Percentiles rank a stretch among this genome's conserved stretches.
Conservation (phyloP, 129 eudicot species). For the Arctium lappa region DNA sequence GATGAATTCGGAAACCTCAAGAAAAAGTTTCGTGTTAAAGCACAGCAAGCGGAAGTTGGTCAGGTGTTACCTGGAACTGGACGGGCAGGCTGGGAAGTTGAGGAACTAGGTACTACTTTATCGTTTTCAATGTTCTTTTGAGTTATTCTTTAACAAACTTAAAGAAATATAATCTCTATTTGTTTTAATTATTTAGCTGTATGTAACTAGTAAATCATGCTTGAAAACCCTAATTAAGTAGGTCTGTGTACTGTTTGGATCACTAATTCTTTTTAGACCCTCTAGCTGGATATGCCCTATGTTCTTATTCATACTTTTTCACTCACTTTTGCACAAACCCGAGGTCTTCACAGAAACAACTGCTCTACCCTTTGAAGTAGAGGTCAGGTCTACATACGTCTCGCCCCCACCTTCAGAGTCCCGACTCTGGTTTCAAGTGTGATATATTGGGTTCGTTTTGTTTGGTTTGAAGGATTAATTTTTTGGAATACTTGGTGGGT, state of each 20-base stretch:
- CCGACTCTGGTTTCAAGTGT: background rate
- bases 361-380: background rate
- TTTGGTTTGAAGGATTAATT: background rate
- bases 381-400: no score
- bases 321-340: background rate
- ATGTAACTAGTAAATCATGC: background rate
- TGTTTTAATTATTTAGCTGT: background rate
- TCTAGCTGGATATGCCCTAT: background rate
- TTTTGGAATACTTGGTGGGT: background rate
- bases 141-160: background rate
- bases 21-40: slow-evolving; percentile 81
- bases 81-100: slow-evolving; percentile 98
- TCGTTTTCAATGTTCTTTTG: background rate
- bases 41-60: slow-evolving; percentile 68
- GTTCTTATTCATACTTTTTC: background rate
- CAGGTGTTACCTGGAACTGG: slow-evolving; percentile 79
- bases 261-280: background rate
- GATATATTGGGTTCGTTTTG: background rate
- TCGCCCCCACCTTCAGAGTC: background rate
- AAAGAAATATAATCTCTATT: background rate
- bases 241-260: background rate
- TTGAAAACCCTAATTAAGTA: background rate
- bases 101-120: slow-evolving; percentile 63
- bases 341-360: background rate
- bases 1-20: slow-evolving; percentile 95